phyloP scores from a whole-genome alignment of 2,329 filamentous ascomycete species.

The Trichoderma pleuroti region DNA sequence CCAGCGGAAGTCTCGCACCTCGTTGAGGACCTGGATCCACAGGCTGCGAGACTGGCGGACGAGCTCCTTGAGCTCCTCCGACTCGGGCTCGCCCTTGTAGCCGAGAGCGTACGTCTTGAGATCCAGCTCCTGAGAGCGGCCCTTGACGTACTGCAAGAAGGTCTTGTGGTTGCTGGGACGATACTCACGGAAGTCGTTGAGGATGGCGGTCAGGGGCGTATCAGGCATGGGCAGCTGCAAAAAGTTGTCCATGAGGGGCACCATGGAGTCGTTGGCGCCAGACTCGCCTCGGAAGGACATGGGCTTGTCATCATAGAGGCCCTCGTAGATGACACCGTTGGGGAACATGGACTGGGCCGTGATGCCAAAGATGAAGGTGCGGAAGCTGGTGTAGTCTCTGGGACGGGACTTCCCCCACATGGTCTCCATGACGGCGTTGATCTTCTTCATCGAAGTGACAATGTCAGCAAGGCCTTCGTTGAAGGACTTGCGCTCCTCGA shows the following conservation, averaged over 20 bases:
- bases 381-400: conserved; percentile 79
- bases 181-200: conserved; percentile 85
- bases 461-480: conserved; percentile 62
- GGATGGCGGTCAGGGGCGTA: conserved; percentile 83
- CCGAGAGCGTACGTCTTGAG: conserved; percentile 58
- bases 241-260: conserved; percentile 85
- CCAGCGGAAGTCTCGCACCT: conserved; percentile 79
- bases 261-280: conserved; percentile 92
- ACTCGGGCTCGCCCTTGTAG: conserved; percentile 22
- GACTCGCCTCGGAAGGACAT: conserved; percentile 86
- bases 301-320: conserved; percentile 66
- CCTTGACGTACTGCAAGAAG: conserved; percentile 71
- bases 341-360: conserved; percentile 93
- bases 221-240: conserved; percentile 82
- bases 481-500: conserved; percentile 50
- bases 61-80: conserved; percentile 36
- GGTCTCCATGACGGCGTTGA: conserved; percentile 77
- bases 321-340: conserved; percentile 84
- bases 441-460: conserved; percentile 56
- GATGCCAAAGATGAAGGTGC: conserved; percentile 96
- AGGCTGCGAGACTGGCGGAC: conserved; percentile 55
- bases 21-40: conserved; percentile 65
- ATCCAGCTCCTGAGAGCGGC: conserved; percentile 45
- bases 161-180: conserved; percentile 83
- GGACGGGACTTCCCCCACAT: conserved; percentile 93